Base-by-base conservation (phyloP, 257 asterid genomes). In the Primulina huaijiensis region DNA sequence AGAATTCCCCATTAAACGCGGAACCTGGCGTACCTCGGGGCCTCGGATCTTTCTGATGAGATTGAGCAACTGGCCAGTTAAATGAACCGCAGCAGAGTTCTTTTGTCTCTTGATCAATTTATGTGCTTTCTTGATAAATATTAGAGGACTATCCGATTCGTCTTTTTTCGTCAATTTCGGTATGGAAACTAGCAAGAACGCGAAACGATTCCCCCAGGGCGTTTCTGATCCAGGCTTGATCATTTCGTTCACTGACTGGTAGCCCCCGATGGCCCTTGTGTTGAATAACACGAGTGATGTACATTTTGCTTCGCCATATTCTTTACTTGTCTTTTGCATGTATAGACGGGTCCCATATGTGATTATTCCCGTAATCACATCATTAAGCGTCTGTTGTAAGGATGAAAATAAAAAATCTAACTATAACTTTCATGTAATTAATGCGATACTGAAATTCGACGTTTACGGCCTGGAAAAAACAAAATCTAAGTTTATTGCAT, bases 181-280 rank as follows among this genome's bases (percentile, higher is more conserved):
- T 0, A 90, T 1, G 0, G 83, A 23, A 60, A 88, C 75, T 2
- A 77, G 90, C 62, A 88, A 62, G 67, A 90, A 86, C 8, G 90
- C 83, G n/a, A 88, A 79, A 4, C 77, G 88, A 62, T 90, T 90
- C 6, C 96, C 96, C 94, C 94, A 90, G 0, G 90, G 85, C 75
- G 61, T 78, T 19, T 83, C 70, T 1, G 95, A 67, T 31, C 80
- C 72, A 1, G 92, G 90, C 60, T 82, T 83, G 23, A 81, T 56
- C 94, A 90, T 88, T 59, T 88, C 97, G 1, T 60, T 74, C 1
- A 90, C 84, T 19, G 96, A 82, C 38, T 81, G 82, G 73, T 88
- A 90, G 10, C 94, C 97, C 8, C 81, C 81, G 2, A 78, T 65
- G 12, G 74, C 85, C 72, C 96, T 72, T 0, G 95, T 90, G 80